phyloP scores from a whole-genome alignment of 352 stramenopile genomes.

The Phytophthora melonis region DNA sequence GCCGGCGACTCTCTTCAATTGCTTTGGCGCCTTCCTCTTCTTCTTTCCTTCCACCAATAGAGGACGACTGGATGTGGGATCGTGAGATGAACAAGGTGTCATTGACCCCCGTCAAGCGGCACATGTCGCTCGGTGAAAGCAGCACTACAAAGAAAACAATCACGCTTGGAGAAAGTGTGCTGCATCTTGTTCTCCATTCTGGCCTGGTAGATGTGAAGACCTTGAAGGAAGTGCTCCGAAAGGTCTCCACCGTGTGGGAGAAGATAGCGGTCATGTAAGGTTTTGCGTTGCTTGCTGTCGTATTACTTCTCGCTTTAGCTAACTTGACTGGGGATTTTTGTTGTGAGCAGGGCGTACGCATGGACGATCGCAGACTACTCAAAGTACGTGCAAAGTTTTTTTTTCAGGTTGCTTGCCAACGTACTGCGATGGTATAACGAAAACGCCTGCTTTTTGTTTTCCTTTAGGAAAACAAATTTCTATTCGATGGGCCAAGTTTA shows the following conservation, averaged over 20 bases:
- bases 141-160: slow-evolving; percentile 31
- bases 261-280: slow-evolving; percentile 58
- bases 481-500: slow-evolving; percentile 61
- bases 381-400: slow-evolving; percentile 42
- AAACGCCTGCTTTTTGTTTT: neutral
- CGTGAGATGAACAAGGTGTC: slow-evolving; percentile 57
- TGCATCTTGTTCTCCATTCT: slow-evolving; percentile 57
- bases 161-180: slow-evolving; percentile 43
- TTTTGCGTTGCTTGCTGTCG: slow-evolving; percentile 4
- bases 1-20: slow-evolving; percentile 58
- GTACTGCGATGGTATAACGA: neutral
- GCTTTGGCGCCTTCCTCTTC: slow-evolving; percentile 31
- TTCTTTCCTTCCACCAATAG: slow-evolving; percentile 43
- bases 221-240: slow-evolving; percentile 44
- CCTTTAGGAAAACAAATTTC: slow-evolving; percentile 50
- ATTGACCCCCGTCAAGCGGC: slow-evolving; percentile 45
- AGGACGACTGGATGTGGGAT: slow-evolving; percentile 65
- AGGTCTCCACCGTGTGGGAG: slow-evolving; percentile 60
- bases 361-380: slow-evolving; percentile 63
- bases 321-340: neutral
- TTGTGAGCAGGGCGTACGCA: slow-evolving; percentile 51
- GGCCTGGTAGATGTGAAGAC: slow-evolving; percentile 43
- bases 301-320: neutral
- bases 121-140: slow-evolving; percentile 28
- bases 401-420: neutral